Evolutionary conservation across 2,329 filamentous ascomycete genomes (phyloP).

Genomic region (Aureobasidium sp.): DNA sequence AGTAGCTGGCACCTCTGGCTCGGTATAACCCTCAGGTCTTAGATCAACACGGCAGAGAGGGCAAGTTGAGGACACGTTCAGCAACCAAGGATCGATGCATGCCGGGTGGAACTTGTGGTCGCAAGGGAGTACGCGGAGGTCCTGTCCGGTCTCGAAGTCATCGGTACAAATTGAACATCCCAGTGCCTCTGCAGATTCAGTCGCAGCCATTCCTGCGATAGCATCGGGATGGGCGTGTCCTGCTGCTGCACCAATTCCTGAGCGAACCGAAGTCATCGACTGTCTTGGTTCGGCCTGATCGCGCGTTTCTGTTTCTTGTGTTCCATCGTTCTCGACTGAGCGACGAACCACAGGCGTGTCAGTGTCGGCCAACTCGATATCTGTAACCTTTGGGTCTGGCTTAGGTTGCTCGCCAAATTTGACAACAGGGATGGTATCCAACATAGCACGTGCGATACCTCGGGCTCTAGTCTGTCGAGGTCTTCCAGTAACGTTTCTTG

Average conservation of each 20-base stretch:
- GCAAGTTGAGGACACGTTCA: conserved; percentile 58
- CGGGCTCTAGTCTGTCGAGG: conserved; percentile 79
- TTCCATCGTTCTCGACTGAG: background rate
- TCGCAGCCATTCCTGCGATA: conserved; percentile 15
- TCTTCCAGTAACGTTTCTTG: conserved; percentile 59
- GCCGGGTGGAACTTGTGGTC: conserved; percentile 57
- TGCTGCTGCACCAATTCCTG: conserved; percentile 4
- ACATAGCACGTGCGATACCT: conserved; percentile 79
- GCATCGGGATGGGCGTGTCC: background rate
- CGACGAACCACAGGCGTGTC: background rate
- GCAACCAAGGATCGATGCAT: conserved; percentile 56
- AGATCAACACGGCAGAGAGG: conserved; percentile 53
- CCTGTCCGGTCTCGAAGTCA: conserved; percentile 54
- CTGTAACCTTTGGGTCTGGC: conserved; percentile 47
- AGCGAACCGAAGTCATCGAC: background rate
- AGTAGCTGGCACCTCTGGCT: conserved; percentile 21
- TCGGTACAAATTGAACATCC: conserved; percentile 58
- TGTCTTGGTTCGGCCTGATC: background rate
- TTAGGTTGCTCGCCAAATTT: conserved; percentile 66
- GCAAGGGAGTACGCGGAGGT: conserved; percentile 54
- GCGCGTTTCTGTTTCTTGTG: background rate
- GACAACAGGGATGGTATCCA: conserved; percentile 90
- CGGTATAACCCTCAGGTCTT: conserved; percentile 33
- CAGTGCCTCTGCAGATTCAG: conserved; percentile 23
- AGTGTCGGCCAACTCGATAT: conserved; percentile 37